Evolutionary conservation across 192 early-diverging fungal genomes (phyloP), one percentile per base, ranked within the genome.

Genomic region (Borealophlyctis nickersoniae): DNA sequence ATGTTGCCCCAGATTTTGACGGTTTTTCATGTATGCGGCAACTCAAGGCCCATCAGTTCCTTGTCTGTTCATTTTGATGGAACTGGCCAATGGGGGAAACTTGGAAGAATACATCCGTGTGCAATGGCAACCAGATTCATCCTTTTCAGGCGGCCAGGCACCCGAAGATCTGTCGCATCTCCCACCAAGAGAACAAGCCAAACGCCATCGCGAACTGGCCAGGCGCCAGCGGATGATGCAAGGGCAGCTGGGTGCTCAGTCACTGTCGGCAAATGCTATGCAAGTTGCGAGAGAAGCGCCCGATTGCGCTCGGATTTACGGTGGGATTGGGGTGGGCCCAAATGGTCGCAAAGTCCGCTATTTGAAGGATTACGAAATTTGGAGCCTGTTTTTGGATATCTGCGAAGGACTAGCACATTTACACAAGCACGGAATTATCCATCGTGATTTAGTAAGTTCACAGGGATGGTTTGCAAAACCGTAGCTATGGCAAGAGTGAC

Each of bases 61-160:
- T 0, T 94, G 91, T 57, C 79, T 98, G 16, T 98, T 96, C 64
- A 96, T 98, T 32, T 71, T 98, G 2, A 98, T 98, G 96, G 81
- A 86, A 57, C 70, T 75, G 52, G 93, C 94, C 3, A 96, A 96
- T 63, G 96, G 94, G 22, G 93, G 95, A 3, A 97, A 92, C 66
- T 77, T 98, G 29, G 95, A 97, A 76, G 94, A 98, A 64, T 98
- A 86, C 62, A 82, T 98, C 60, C 82, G 86, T 34, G 59, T 81
- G 0, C 69, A 77, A 63, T 77, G 70, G 62, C 32, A 56, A 26
- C 72, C 72, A n/a, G 71, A 77, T 13, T 7, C 30, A 14, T 24
- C 49, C 1, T 13, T 29, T 33, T 14, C 62, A 11, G 4, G 56
- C n/a, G 28, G 31, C 5, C 35, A 14, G 13, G 16, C 52, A 11